A percentile compares a stretch with the other conserved stretches of the same genome.
phyloP scores from a whole-genome alignment of 805 yeast genomes.

The Nakazawaea molendinolei region DNA sequence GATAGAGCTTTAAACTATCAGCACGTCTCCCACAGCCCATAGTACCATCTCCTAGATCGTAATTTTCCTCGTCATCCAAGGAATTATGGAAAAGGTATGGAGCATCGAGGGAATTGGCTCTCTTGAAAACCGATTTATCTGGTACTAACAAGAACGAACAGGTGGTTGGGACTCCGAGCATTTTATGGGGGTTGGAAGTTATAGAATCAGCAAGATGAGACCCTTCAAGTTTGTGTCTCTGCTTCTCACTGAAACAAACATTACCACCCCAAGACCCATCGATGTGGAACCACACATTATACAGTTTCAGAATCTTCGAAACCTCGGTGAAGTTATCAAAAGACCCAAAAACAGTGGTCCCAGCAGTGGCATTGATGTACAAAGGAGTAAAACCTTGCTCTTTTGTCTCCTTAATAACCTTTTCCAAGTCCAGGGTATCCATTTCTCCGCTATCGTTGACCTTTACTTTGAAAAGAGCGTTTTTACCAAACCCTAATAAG shows the following conservation, averaged over 20 bases:
- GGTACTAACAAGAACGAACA: constrained; percentile 72
- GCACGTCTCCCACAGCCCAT: constrained; percentile 90
- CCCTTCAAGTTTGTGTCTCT: constrained; percentile 46
- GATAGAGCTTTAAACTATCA: constrained; percentile 70
- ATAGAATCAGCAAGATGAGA: constrained; percentile 63
- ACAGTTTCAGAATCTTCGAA: constrained; percentile 41
- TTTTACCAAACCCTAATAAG: constrained; percentile 62
- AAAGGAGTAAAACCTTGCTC: constrained; percentile 62
- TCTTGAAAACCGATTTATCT: constrained; percentile 55
- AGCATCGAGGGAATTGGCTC: constrained; percentile 70
- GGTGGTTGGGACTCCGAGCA: constrained; percentile 81
- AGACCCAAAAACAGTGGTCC: constrained; percentile 84
- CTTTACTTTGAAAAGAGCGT: constrained; percentile 54
- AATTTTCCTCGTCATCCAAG: constrained; percentile 45
- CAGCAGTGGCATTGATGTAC: constrained; percentile 79
- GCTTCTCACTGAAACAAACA: constrained; percentile 53
- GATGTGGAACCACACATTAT: constrained; percentile 71
- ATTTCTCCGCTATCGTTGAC: constrained; percentile 52
- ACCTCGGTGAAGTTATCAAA: constrained; percentile 63
- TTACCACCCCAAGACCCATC: constrained; percentile 95
- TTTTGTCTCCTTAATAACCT: constrained; percentile 33
- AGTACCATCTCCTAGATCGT: constrained; percentile 81
- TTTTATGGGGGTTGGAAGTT: constrained; percentile 80
- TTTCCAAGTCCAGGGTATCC: constrained; percentile 41
- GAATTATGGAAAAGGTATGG: constrained; percentile 72